Percentiles rank a stretch among this genome's conserved stretches.
phyloP scores from a whole-genome alignment of 139 green algal species.

The Dunaliella primolecta region DNA sequence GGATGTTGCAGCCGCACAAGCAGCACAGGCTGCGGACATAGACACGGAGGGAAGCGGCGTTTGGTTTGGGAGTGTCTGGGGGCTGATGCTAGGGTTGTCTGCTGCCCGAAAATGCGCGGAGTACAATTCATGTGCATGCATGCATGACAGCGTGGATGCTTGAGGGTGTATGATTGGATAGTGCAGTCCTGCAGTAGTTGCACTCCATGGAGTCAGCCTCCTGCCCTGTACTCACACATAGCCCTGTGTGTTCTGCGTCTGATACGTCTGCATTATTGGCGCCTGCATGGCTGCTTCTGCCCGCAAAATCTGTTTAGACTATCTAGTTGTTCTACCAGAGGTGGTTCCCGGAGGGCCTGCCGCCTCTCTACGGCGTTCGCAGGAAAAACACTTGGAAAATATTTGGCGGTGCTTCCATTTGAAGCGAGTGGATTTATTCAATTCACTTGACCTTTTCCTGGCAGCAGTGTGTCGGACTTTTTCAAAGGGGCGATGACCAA shows the following conservation, averaged over 20 bases:
- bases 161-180: no score
- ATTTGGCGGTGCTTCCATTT: neutral
- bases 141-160: no score
- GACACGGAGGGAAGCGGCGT: neutral
- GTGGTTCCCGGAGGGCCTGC: neutral
- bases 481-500: no score
- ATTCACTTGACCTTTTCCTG: no score
- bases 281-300: neutral
- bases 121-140: no score
- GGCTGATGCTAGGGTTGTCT: neutral
- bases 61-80: no score
- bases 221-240: slow-evolving; percentile 83
- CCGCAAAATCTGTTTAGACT: neutral
- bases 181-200: no score
- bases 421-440: neutral
- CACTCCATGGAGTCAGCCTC: no score
- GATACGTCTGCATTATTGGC: slow-evolving; percentile 31
- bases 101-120: neutral
- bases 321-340: neutral
- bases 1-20: slow-evolving; percentile 87
- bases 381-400: neutral
- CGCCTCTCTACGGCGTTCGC: neutral
- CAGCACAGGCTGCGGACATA: slow-evolving; percentile 68
- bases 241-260: slow-evolving; percentile 58
- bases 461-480: no score